phyloP scores from a whole-genome alignment of 257 asterid genomes.

The Asclepias syriaca region DNA sequence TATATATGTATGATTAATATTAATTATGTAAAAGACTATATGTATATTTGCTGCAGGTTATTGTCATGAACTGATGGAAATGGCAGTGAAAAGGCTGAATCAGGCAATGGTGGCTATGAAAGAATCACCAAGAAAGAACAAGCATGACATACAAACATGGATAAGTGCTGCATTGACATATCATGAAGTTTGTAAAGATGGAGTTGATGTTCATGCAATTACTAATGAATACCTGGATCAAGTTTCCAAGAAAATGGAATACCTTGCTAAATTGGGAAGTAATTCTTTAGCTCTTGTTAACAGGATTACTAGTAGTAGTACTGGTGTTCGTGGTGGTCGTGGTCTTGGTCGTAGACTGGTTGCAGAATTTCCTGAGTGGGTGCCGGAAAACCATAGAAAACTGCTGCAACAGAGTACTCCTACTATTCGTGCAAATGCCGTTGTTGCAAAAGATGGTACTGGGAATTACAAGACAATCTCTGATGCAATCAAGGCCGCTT shows the following conservation, averaged over 20 bases:
- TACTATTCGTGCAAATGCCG: slow-evolving; percentile 39
- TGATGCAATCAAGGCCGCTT: slow-evolving; percentile 56
- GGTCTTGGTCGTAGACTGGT: not conserved
- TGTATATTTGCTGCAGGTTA: slow-evolving; percentile 24
- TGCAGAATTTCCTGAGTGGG: slow-evolving; percentile 42
- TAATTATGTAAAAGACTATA: too few relatives aligned
- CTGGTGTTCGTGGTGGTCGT: slow-evolving; percentile 22
- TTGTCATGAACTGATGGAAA: slow-evolving; percentile 45
- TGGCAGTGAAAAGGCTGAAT: slow-evolving; percentile 45
- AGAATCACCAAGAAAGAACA: slow-evolving; percentile 39
- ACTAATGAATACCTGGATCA: slow-evolving; percentile 31
- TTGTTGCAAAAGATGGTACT: slow-evolving; percentile 75
- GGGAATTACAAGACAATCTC: slow-evolving; percentile 49
- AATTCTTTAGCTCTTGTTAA: slow-evolving; percentile 57
- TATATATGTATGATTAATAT: too few relatives aligned
- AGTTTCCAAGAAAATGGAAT: slow-evolving; percentile 51
- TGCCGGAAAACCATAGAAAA: slow-evolving; percentile 38
- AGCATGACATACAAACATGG: slow-evolving; percentile 69
- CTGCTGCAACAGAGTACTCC: slow-evolving; percentile 31
- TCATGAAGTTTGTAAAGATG: slow-evolving; percentile 65
- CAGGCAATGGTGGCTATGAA: slow-evolving; percentile 47
- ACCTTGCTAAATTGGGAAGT: slow-evolving; percentile 48
- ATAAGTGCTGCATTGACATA: slow-evolving; percentile 68
- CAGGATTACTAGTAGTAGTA: slow-evolving; percentile 24
- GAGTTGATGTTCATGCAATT: slow-evolving; percentile 25